phyloP scores from a whole-genome alignment of 2,329 filamentous ascomycete genomes.

The Xylariaceae sp. region DNA sequence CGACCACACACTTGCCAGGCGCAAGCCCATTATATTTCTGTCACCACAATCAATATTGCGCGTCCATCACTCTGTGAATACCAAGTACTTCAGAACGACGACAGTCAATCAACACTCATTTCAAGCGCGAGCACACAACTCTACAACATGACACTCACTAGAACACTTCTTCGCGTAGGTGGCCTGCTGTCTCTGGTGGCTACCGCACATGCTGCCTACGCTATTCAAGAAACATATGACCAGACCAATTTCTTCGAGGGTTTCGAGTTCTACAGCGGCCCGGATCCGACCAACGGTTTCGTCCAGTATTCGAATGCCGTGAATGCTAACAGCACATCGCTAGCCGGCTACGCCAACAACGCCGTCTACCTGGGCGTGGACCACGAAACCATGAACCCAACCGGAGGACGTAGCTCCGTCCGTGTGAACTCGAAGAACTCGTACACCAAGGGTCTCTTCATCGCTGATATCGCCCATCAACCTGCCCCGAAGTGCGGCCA shows the following conservation, averaged over 20 bases:
- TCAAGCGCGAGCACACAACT: neutral
- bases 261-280: constrained; percentile 51
- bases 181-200: constrained; percentile 17
- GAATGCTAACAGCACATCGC: constrained; percentile 52
- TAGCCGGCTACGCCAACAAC: constrained; percentile 53
- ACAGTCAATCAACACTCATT: no score
- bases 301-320: constrained; percentile 62
- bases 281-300: constrained; percentile 71
- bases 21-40: constrained; percentile 10
- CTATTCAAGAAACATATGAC: constrained; percentile 45
- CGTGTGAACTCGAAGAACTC: constrained; percentile 62
- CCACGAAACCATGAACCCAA: constrained; percentile 48
- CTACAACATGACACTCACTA: constrained; percentile 18
- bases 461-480: constrained; percentile 73
- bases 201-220: constrained; percentile 32
- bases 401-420: constrained; percentile 63
- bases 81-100: no score
- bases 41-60: neutral
- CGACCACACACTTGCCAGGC: constrained; percentile 16
- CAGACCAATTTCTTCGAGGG: constrained; percentile 50
- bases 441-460: constrained; percentile 66
- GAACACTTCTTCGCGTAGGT: constrained; percentile 18
- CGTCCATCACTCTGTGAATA: constrained; percentile 3
- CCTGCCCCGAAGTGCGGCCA: constrained; percentile 66
- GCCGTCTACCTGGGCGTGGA: constrained; percentile 69